Conservation (phyloP, 352 stramenopile genomes). For the Phytophthora palmivora region DNA sequence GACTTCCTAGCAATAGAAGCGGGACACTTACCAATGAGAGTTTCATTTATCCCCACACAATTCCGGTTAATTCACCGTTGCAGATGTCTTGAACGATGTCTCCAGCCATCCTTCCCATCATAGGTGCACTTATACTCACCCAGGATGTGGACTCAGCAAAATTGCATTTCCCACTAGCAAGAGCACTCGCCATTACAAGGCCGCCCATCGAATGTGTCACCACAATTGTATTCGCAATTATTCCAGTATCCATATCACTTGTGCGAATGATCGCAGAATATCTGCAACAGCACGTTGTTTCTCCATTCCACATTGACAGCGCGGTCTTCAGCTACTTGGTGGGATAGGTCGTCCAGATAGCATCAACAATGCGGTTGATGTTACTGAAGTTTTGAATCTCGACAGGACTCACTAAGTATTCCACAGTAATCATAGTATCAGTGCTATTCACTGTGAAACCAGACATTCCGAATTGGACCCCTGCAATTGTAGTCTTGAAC, state of each 20-base stretch:
- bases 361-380: not conserved
- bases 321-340: not conserved
- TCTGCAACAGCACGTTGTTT: conserved; percentile 14
- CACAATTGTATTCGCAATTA: conserved; percentile 25
- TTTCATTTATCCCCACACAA: not conserved
- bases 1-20: conserved; percentile 2
- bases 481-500: no score
- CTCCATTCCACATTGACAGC: conserved; percentile 17
- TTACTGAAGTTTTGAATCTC: not conserved
- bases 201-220: conserved; percentile 37
- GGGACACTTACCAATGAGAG: conserved; percentile 13
- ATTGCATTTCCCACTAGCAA: conserved; percentile 20
- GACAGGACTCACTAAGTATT: conserved; percentile 5
- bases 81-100: conserved; percentile 20
- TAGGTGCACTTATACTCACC: conserved; percentile 21
- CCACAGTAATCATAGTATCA: conserved; percentile 8
- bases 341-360: conserved; percentile 8
- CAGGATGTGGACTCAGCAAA: conserved; percentile 20
- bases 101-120: conserved; percentile 31
- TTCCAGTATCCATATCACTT: conserved; percentile 3
- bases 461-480: no score
- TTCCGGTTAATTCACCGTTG: not conserved
- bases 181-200: conserved; percentile 17
- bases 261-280: conserved; percentile 20
- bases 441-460: no score